These are phyloP conservation scores for Saraca asoca DNA, from an alignment of 331 rosid species.

Conservation along the genomic window DNA sequence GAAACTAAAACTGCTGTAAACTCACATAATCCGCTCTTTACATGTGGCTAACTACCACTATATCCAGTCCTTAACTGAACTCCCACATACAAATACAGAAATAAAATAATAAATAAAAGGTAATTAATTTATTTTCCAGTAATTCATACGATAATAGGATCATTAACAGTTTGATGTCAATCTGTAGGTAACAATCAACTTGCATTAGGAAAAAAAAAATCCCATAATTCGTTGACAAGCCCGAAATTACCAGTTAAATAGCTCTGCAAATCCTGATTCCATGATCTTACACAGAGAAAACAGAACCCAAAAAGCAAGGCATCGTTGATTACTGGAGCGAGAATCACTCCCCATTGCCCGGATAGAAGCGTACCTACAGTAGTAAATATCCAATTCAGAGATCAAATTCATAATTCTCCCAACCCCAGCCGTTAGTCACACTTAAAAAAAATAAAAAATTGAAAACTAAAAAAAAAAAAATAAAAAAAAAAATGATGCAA, in stretches of 20 bases:
- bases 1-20: no score
- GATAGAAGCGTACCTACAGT: slow-evolving; percentile 54
- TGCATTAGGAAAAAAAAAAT: background rate
- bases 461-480: background rate
- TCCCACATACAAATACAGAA: background rate
- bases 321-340: slow-evolving; percentile 52
- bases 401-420: background rate
- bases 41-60: no score
- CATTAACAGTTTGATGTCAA: background rate
- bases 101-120: background rate
- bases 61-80: no score
- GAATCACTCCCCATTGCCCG: slow-evolving; percentile 58
- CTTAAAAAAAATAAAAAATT: no score
- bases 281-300: slow-evolving; percentile 50
- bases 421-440: background rate
- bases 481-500: no score
- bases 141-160: slow-evolving; percentile 12
- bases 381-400: background rate
- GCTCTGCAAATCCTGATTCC: slow-evolving; percentile 42
- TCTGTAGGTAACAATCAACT: background rate
- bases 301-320: slow-evolving; percentile 69
- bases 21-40: no score
- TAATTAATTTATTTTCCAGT: slow-evolving; percentile 8
- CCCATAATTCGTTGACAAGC: background rate
- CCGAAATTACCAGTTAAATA: slow-evolving; percentile 49